These are phyloP conservation scores for Yamadazyma paraphyllophila DNA, from an alignment of 805 yeast species.

Conservation along the genomic window DNA sequence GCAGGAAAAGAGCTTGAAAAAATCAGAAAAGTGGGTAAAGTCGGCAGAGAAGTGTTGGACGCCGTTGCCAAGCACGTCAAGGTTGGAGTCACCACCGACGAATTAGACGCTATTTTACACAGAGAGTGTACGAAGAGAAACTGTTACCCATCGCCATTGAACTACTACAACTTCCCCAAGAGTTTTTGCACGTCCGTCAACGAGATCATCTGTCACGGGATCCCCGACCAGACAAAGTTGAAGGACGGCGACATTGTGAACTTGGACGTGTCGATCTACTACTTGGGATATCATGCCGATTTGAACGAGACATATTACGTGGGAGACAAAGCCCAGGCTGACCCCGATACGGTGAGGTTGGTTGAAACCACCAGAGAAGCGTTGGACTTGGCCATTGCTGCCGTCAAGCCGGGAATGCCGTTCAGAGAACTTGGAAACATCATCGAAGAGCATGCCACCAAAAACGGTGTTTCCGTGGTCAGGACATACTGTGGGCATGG, in stretches of 20 bases:
- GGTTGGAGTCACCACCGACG: slow-evolving; percentile 94
- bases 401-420: slow-evolving; percentile 88
- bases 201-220: slow-evolving; percentile 95
- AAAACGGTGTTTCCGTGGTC: slow-evolving; percentile 80
- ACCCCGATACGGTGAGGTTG: slow-evolving; percentile 79
- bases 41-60: slow-evolving; percentile 89
- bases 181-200: slow-evolving; percentile 91
- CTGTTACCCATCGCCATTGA: slow-evolving; percentile 92
- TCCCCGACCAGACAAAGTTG: slow-evolving; percentile 85
- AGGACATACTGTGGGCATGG: slow-evolving; percentile 95
- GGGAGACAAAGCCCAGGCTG: slow-evolving; percentile 79
- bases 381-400: slow-evolving; percentile 75
- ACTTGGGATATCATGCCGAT: slow-evolving; percentile 90
- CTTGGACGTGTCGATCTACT: slow-evolving; percentile 80
- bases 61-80: slow-evolving; percentile 76
- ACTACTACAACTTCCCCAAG: slow-evolving; percentile 91
- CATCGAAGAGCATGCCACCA: slow-evolving; percentile 82
- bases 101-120: slow-evolving; percentile 82
- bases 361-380: slow-evolving; percentile 89
- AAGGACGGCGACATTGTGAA: slow-evolving; percentile 94
- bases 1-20: slow-evolving; percentile 67
- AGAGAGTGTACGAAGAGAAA: slow-evolving; percentile 83
- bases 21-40: slow-evolving; percentile 69
- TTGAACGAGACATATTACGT: slow-evolving; percentile 95
- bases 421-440: slow-evolving; percentile 83